These are phyloP conservation scores for Adansonia gregorii DNA, from an alignment of 441 rosid genomes.

Conservation along the genomic window DNA sequence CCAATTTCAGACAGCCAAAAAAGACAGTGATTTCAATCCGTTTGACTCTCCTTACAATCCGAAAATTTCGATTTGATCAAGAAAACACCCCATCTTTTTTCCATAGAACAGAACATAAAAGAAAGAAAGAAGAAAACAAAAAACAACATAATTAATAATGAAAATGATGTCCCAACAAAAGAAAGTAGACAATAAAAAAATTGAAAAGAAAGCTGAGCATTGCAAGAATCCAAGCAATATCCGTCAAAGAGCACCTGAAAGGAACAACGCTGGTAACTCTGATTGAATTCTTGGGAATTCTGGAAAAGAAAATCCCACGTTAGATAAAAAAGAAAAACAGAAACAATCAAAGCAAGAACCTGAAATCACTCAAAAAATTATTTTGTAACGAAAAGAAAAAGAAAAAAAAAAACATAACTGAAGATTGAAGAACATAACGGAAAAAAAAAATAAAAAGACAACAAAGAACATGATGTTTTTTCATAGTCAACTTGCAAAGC, in stretches of 20 bases:
- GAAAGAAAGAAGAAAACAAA: background rate
- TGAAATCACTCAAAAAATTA: background rate
- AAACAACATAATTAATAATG: background rate
- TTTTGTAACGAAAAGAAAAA: background rate
- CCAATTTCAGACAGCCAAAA: background rate
- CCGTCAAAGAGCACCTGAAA: slow-evolving; percentile 23
- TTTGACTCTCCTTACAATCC: slow-evolving; percentile 23
- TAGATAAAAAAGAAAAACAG: background rate
- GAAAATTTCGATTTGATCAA: slow-evolving; percentile 33
- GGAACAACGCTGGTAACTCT: background rate
- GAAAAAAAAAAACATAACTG: background rate
- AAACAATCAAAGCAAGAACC: slow-evolving; percentile 8
- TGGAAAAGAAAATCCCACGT: background rate
- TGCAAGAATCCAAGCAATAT: slow-evolving; percentile 17
- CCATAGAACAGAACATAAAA: background rate
- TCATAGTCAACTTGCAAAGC: background rate
- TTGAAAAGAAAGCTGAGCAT: slow-evolving; percentile 5
- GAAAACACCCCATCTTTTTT: slow-evolving; percentile 28
- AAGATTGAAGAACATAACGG: slow-evolving; percentile 10
- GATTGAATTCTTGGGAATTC: background rate
- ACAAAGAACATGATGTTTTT: background rate
- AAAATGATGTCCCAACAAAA: slow-evolving; percentile 6
- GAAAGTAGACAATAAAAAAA: background rate
- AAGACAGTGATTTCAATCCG: background rate
- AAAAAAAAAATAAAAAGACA: background rate